Evolutionary conservation across 2,329 filamentous ascomycete genomes (phyloP).

Genomic region (Sclerotinia minor): DNA sequence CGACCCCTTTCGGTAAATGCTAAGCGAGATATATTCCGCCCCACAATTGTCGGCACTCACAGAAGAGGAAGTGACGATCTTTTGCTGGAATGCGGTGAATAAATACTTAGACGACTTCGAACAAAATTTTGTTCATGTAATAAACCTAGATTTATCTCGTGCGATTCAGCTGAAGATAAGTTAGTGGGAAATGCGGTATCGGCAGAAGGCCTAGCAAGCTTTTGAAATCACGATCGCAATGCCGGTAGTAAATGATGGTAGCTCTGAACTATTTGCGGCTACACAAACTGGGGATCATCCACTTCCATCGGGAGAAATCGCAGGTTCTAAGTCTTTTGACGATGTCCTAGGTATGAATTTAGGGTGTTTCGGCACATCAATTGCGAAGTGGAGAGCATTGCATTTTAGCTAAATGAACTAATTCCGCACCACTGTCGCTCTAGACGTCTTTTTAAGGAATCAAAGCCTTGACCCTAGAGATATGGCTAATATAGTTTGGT

Average conservation of each 20-base stretch:
- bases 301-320: too few species aligned
- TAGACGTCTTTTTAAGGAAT: neutral
- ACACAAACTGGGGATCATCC: rapidly evolving
- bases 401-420: neutral
- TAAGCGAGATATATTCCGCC: neutral
- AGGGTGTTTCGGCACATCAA: neutral
- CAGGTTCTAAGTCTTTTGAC: neutral
- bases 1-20: neutral
- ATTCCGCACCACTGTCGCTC: neutral
- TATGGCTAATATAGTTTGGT: rapidly evolving
- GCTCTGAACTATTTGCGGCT: neutral
- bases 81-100: neutral
- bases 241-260: neutral
- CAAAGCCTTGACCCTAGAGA: neutral
- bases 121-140: neutral
- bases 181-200: neutral
- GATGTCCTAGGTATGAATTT: neutral
- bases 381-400: too few species aligned
- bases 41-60: neutral
- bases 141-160: neutral
- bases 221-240: neutral
- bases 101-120: neutral
- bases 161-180: neutral
- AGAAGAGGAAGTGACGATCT: neutral
- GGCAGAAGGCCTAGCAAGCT: neutral